A percentile compares a stretch with the other conserved stretches of the same genome.
phyloP scores from a whole-genome alignment of 495 filamentous ascomycete species.

The Talaromyces proteolyticus region DNA sequence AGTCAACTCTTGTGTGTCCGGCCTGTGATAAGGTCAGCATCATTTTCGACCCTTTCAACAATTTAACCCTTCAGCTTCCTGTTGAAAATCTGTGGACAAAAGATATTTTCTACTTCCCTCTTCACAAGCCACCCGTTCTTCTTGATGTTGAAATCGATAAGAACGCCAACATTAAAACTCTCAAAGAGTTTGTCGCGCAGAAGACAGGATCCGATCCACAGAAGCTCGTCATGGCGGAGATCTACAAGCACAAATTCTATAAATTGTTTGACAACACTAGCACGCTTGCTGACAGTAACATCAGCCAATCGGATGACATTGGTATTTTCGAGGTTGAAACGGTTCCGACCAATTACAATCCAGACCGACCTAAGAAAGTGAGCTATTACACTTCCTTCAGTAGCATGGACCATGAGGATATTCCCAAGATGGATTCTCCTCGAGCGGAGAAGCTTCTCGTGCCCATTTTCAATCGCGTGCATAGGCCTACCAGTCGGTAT shows the following conservation, averaged over 20 bases:
- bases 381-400: constrained; percentile 32
- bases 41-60: constrained; percentile 97
- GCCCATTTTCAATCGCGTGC: constrained; percentile 67
- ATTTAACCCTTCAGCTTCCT: constrained; percentile 83
- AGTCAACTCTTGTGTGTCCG: constrained; percentile 91
- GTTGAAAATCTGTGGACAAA: constrained; percentile 72
- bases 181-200: constrained; percentile 72
- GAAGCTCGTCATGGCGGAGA: constrained; percentile 66
- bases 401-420: constrained; percentile 52
- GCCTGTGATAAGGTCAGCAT: constrained; percentile 92
- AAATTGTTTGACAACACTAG: constrained; percentile 65
- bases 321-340: constrained; percentile 77
- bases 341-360: constrained; percentile 68
- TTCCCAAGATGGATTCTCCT: constrained; percentile 54
- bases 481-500: constrained; percentile 42
- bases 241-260: constrained; percentile 77
- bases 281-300: constrained; percentile 61
- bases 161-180: constrained; percentile 59
- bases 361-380: constrained; percentile 40
- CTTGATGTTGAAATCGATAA: constrained; percentile 86
- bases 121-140: constrained; percentile 57
- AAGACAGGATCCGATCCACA: constrained; percentile 53
- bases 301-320: constrained; percentile 56
- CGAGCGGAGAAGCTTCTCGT: constrained; percentile 68
- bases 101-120: constrained; percentile 66